Evolutionary conservation across 2,329 filamentous ascomycete species (phyloP).

Genomic region (Aaosphaeria arxii): DNA sequence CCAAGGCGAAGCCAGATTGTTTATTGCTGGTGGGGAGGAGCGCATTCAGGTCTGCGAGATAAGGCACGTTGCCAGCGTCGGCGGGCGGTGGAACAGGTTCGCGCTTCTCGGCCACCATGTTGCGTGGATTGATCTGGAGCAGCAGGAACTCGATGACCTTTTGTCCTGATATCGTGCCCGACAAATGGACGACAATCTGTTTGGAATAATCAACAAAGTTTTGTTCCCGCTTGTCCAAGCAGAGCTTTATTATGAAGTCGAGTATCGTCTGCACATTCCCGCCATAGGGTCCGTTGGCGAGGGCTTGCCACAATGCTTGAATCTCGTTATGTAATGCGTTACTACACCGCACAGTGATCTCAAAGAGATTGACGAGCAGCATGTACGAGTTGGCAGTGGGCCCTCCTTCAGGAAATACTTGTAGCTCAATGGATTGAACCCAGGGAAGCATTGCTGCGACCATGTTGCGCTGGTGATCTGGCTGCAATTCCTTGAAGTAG

Average conservation of each 20-base stretch:
- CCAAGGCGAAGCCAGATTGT: conserved; percentile 82
- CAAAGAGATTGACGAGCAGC: conserved; percentile 87
- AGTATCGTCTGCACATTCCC: conserved; percentile 93
- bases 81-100: conserved; percentile 54
- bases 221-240: conserved; percentile 89
- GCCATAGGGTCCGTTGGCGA: conserved; percentile 87
- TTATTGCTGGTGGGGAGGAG: conserved; percentile 86
- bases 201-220: conserved; percentile 98
- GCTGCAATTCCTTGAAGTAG: conserved; percentile 84
- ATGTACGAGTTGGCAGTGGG: conserved; percentile 93
- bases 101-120: conserved; percentile 92
- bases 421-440: conserved; percentile 91
- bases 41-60: conserved; percentile 79
- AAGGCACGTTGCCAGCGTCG: conserved; percentile 74
- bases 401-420: conserved; percentile 85
- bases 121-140: conserved; percentile 85
- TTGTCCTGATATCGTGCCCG: conserved; percentile 77
- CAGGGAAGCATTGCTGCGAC: conserved; percentile 92
- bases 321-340: conserved; percentile 91
- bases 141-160: conserved; percentile 94
- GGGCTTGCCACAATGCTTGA: conserved; percentile 93
- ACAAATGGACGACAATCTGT: conserved; percentile 95
- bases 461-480: conserved; percentile 85
- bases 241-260: conserved; percentile 94
- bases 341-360: conserved; percentile 92